A percentile compares a stretch with the other conserved stretches of the same genome.
These are phyloP conservation scores for Podosphaera xanthii DNA, from an alignment of 2,329 filamentous ascomycete genomes.

Conservation along the genomic window DNA sequence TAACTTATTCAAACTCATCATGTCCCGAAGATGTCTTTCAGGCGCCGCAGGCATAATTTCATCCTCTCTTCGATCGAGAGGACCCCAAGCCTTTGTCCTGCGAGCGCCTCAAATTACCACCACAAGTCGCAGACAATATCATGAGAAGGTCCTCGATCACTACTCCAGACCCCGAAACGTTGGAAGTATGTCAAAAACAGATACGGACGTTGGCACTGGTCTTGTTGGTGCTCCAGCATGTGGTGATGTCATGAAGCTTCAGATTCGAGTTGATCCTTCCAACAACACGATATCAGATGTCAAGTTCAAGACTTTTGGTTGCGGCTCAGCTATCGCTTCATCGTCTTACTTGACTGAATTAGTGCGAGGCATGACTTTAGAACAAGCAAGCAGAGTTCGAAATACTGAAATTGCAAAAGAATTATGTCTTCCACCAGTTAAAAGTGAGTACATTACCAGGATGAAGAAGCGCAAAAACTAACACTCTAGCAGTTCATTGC, in stretches of 20 bases:
- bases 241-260: slow-evolving; percentile 83
- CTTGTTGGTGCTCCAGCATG: slow-evolving; percentile 80
- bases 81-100: slow-evolving; percentile 8
- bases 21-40: background rate
- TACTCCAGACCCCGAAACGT: slow-evolving; percentile 63
- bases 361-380: slow-evolving; percentile 85
- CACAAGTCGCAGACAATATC: slow-evolving; percentile 14
- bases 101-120: slow-evolving; percentile 10
- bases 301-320: slow-evolving; percentile 96
- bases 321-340: slow-evolving; percentile 81
- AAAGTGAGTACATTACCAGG: slow-evolving; percentile 34
- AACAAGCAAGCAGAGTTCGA: slow-evolving; percentile 77
- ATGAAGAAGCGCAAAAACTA: slow-evolving; percentile 7
- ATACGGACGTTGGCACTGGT: slow-evolving; percentile 67
- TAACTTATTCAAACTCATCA: background rate
- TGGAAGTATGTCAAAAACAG: slow-evolving; percentile 56
- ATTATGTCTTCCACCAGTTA: slow-evolving; percentile 69
- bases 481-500: slow-evolving; percentile 45
- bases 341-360: slow-evolving; percentile 88
- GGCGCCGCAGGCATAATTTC: slow-evolving; percentile 6
- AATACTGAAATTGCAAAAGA: slow-evolving; percentile 98
- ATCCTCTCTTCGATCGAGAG: slow-evolving; percentile 9
- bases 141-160: slow-evolving; percentile 43
- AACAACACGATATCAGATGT: slow-evolving; percentile 80
- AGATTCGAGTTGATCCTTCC: slow-evolving; percentile 75